Conservation (phyloP, 2,329 filamentous ascomycete genomes). For the Diplodia sapinea region DNA sequence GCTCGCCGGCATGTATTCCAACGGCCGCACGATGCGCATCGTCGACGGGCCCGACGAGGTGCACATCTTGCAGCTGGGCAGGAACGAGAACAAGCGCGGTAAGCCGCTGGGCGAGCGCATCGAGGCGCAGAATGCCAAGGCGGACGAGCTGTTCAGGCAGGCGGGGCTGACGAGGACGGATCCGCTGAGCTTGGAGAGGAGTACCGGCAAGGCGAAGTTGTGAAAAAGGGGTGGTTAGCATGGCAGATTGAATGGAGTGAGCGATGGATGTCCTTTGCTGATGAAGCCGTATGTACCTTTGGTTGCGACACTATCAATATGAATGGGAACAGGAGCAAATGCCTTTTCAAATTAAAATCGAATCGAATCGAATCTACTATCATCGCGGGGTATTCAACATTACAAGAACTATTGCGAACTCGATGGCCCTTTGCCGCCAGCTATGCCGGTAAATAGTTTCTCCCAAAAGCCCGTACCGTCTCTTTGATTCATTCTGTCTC, state of each 20-base stretch:
- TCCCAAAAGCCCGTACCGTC: neutral
- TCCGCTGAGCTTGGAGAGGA: conserved; percentile 21
- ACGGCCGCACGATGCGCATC: conserved; percentile 79
- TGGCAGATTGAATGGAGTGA: neutral
- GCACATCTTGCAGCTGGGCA: conserved; percentile 74
- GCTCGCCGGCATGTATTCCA: conserved; percentile 76
- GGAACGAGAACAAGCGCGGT: conserved; percentile 77
- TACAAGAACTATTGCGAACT: conserved; percentile 4
- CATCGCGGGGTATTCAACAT: conserved; percentile 3
- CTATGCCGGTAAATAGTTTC: neutral
- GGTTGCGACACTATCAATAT: neutral
- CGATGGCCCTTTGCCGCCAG: neutral
- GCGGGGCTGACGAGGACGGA: conserved; percentile 49
- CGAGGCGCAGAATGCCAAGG: conserved; percentile 67
- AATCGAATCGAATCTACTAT: conserved; percentile 6
- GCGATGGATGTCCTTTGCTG: neutral
- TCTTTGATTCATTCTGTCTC: neutral
- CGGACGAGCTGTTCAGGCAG: conserved; percentile 68
- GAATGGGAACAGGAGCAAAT: neutral
- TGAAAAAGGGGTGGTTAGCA: neutral
- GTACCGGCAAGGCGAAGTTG: conserved; percentile 29
- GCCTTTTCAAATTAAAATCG: neutral
- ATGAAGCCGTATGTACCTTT: neutral
- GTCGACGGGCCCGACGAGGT: conserved; percentile 98
- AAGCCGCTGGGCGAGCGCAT: conserved; percentile 66